Base-by-base conservation (phyloP, 208 protist species). In the Leishmania tropica region DNA sequence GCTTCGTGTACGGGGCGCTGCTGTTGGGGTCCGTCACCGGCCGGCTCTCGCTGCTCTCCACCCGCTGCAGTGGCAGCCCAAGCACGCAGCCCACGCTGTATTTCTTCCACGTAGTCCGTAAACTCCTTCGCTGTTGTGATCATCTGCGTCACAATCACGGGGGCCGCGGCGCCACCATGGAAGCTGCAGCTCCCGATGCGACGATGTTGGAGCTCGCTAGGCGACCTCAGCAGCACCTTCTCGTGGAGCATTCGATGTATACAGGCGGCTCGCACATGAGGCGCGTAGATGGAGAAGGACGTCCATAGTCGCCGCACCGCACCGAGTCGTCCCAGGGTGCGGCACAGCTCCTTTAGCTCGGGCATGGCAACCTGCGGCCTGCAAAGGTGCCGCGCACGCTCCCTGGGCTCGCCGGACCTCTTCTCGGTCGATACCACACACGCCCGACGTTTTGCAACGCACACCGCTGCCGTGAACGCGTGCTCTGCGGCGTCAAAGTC, bases 131-230 rank as follows among this genome's bases (percentile, higher is more conserved):
- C 88, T 21, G 71, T 79, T n/a, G 86, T 54, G 54, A 83, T 45
- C 74, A 85, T 78, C 83, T 92, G 88, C 37, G 88, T 88, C 51
- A 92, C 72, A 0, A 92, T 68, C 56, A 80, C 80, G 35, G 54
- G 24, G 1, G 81, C 71, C 11, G 58, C 81, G 1, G 54, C 35
- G 68, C 31, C 42, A 19, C 8, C 24, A 0, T 35, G 68, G 28
- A 15, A 35, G 42, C 42, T 47, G 42, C 68, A 21, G 21, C 42
- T 10, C 21, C 7, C 24, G 2, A 31, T 51, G 42, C 35, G 17
- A 51, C 42, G 40, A 73, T 35, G 42, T 1, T 47, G 2, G 24
- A 1, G 68, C 42, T 31, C 37, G 28, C 24, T 24, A 35, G 62
- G 48, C 17, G 75, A 35, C 54, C 31, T 28, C 75, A 64, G 65